Percentiles rank a stretch among this genome's conserved stretches.
phyloP scores from a whole-genome alignment of 441 rosid species.

The Flueggea neowawraea region DNA sequence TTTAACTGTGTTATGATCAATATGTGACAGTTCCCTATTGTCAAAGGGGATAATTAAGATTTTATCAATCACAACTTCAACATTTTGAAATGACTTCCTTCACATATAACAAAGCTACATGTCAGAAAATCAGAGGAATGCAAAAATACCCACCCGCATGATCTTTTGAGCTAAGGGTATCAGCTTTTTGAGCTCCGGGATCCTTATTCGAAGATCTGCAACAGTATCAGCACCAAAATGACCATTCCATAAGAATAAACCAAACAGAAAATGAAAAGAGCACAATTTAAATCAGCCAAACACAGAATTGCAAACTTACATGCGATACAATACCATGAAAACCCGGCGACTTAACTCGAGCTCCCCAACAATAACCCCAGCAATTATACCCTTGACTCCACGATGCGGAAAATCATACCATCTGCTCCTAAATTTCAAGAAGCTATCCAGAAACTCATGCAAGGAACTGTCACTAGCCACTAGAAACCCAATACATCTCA shows the following conservation, averaged over 20 bases:
- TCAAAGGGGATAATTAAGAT: too few species aligned
- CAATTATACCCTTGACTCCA: slow-evolving; percentile 79
- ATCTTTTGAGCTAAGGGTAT: slow-evolving; percentile 68
- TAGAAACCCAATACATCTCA: slow-evolving; percentile 18
- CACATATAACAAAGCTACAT: too few species aligned
- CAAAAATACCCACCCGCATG: slow-evolving; percentile 57
- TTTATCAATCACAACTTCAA: too few species aligned
- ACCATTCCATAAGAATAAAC: too few species aligned
- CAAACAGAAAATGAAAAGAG: not conserved
- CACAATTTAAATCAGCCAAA: not conserved
- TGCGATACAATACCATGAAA: slow-evolving; percentile 86
- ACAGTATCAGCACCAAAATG: slow-evolving; percentile 13
- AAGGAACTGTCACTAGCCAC: slow-evolving; percentile 82
- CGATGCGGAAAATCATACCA: slow-evolving; percentile 98
- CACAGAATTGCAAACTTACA: slow-evolving; percentile 44
- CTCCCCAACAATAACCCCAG: slow-evolving; percentile 92
- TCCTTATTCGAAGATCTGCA: slow-evolving; percentile 92
- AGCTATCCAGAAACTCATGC: slow-evolving; percentile 79
- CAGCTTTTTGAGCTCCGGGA: slow-evolving; percentile 80
- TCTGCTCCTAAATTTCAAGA: slow-evolving; percentile 79
- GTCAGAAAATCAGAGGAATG: not conserved
- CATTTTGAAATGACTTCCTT: too few species aligned
- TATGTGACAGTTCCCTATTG: too few species aligned
- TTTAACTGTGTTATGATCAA: too few species aligned
- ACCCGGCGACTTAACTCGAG: slow-evolving; percentile 76